Percentiles rank a stretch among this genome's conserved stretches.
phyloP scores from a whole-genome alignment of 495 filamentous ascomycete genomes.

The Aspergillus nidulans region DNA sequence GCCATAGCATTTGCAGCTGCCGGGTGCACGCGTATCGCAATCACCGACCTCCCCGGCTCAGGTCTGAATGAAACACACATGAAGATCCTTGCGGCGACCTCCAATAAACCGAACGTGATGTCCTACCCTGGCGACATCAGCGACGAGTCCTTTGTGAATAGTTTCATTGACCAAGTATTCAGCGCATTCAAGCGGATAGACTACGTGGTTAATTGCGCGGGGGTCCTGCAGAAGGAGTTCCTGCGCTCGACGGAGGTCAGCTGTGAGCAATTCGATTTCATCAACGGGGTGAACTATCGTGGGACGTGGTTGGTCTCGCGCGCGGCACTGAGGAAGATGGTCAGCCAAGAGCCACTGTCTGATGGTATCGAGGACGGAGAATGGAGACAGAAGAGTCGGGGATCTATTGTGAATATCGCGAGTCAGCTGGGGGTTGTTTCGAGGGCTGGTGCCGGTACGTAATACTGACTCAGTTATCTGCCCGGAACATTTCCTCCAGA shows the following conservation, averaged over 20 bases:
- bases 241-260: slow-evolving; percentile 33
- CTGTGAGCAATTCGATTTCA: slow-evolving; percentile 40
- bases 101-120: slow-evolving; percentile 16
- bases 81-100: slow-evolving; percentile 21
- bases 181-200: slow-evolving; percentile 42
- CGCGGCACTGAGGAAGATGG: slow-evolving; percentile 45
- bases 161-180: slow-evolving; percentile 29
- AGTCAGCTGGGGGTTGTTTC: slow-evolving; percentile 52
- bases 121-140: slow-evolving; percentile 36
- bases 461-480: not conserved
- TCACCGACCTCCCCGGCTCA: slow-evolving; percentile 44
- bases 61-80: slow-evolving; percentile 33
- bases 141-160: slow-evolving; percentile 38
- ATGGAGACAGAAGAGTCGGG: slow-evolving; percentile 28
- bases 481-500: no score
- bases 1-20: slow-evolving; percentile 46
- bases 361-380: not conserved
- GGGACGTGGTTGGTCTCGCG: slow-evolving; percentile 49
- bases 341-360: slow-evolving; percentile 40
- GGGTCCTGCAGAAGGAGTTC: slow-evolving; percentile 33
- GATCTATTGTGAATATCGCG: slow-evolving; percentile 51
- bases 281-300: slow-evolving; percentile 50
- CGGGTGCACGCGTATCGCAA: slow-evolving; percentile 45
- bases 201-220: slow-evolving; percentile 50
- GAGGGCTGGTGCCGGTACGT: slow-evolving; percentile 43